These are phyloP conservation scores for Phialophora tarda DNA, from an alignment of 2,329 filamentous ascomycete genomes.

Conservation along the genomic window DNA sequence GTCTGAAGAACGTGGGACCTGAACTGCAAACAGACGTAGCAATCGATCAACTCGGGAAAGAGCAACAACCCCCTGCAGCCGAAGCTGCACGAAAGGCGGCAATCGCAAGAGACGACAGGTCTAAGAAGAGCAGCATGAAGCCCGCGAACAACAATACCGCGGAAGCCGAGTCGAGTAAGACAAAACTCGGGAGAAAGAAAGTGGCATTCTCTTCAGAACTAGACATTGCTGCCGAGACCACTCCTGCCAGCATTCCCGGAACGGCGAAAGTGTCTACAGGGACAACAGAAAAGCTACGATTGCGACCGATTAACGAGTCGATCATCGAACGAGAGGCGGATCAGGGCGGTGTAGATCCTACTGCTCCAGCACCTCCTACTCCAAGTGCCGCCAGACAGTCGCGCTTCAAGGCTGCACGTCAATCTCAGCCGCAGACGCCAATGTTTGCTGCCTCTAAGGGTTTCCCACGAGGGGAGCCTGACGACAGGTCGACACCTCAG, in stretches of 20 bases:
- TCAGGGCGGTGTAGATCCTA: conserved; percentile 36
- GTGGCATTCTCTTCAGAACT: conserved; percentile 80
- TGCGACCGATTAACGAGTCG: conserved; percentile 48
- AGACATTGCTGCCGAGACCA: conserved; percentile 64
- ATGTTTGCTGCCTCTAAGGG: conserved; percentile 44
- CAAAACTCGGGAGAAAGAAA: conserved; percentile 63
- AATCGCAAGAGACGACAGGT: conserved; percentile 31
- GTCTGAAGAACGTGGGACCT: conserved; percentile 65
- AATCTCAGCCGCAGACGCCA: conserved; percentile 36
- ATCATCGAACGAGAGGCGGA: conserved; percentile 50
- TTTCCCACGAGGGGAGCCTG: conserved; percentile 21
- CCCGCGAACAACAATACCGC: conserved; percentile 20
- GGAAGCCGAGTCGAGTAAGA: conserved; percentile 30
- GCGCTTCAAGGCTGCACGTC: conserved; percentile 38
- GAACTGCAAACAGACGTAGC: conserved; percentile 38
- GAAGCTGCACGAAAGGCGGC: conserved; percentile 40
- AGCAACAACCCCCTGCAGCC: conserved; percentile 35
- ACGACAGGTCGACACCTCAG: conserved; percentile 38
- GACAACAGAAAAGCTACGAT: background rate
- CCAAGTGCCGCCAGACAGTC: conserved; percentile 38
- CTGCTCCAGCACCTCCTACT: conserved; percentile 32
- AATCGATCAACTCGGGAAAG: conserved; percentile 10
- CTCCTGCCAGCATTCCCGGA: background rate
- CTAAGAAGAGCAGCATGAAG: conserved; percentile 29
- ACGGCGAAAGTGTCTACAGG: conserved; percentile 29